These are phyloP conservation scores for Cladosporium sp. DNA, from an alignment of 2,329 filamentous ascomycete genomes.

Conservation along the genomic window DNA sequence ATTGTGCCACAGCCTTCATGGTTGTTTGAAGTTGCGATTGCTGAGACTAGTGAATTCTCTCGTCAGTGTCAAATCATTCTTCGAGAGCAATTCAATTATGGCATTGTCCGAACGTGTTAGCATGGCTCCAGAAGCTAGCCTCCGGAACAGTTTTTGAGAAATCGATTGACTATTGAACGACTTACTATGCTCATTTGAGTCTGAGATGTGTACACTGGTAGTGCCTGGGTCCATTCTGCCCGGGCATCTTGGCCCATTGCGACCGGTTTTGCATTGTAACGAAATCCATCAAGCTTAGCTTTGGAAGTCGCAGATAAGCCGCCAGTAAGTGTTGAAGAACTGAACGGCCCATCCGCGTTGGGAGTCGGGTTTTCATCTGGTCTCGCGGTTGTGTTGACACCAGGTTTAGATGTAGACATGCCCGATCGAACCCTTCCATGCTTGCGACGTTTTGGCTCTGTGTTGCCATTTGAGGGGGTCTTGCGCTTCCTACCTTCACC, in stretches of 20 bases:
- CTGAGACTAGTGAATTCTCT: not conserved
- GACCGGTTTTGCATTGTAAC: not conserved
- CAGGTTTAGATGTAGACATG: constrained; percentile 14
- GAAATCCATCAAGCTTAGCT: constrained; percentile 1
- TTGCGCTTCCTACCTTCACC: constrained; percentile 18
- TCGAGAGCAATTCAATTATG: too few relatives aligned
- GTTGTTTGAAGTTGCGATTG: constrained; percentile 1
- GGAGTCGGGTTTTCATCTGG: not conserved
- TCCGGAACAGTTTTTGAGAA: too few relatives aligned
- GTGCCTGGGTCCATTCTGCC: not conserved
- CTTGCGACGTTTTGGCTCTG: constrained; percentile 16
- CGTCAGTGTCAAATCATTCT: too few relatives aligned
- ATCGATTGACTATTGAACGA: too few relatives aligned
- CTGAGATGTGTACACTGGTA: not conserved
- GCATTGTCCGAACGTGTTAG: too few relatives aligned
- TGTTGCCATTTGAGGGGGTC: not conserved
- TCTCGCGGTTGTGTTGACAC: not conserved
- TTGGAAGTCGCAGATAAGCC: not conserved
- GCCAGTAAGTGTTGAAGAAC: constrained; percentile 9
- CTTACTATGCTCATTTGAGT: constrained; percentile 8
- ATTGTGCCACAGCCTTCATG: constrained; percentile 3
- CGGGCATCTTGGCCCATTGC: not conserved
- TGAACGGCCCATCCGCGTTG: not conserved
- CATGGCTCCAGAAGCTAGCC: too few relatives aligned
- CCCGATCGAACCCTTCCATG: constrained; percentile 14